Evolutionary conservation across 2,329 filamentous ascomycete genomes (phyloP), one percentile per base, ranked within the genome.

Genomic region (Tolypocladium amazonense): DNA sequence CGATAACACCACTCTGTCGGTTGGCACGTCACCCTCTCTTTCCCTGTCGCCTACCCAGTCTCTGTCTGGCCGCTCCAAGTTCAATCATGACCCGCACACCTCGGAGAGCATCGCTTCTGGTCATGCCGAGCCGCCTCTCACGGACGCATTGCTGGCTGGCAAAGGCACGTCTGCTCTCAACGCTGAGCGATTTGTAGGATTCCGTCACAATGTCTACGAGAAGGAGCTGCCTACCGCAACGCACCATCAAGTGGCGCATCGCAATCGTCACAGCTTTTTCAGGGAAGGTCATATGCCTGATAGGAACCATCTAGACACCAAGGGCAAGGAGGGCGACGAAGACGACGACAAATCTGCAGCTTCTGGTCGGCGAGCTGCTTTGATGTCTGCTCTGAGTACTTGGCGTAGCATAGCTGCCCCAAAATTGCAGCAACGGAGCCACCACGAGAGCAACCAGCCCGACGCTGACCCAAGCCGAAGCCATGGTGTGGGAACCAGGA

Each of bases 1-100:
- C 27, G 72, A 75, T 43, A 66, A 70, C 58, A 68, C 64, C 7
- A 66, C 67, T 8, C 57, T 52, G 6, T 72, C 71, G 37, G 59
- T 59, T 27, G 64, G 61, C 35, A 61, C 63, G 1, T 70, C 70
- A 12, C 59, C 61, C n/a, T 63, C 65, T 38, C 57, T 58, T n/a
- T 69, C 66, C 15, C 62, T 63, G 6, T 67, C 67, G 11, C 63
- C 63, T 25, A 62, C 62, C 33, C 65, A 64, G 1, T 61, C 57
- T 20, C 53, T 58, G 27, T 60, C 67, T 14, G 65, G 62, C 55
- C 64, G 61, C 11, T 64, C 60, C 57, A 65, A 61, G 20, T 58
- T 65, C n/a, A 52, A 23, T 12, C 56, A n/a, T 30, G 25, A 47
- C n/a, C 23, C n/a, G 20, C 25, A 33, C 25, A 39, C 41, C 30